Evolutionary conservation across 2,329 filamentous ascomycete genomes (phyloP).

Genomic region (Capronia coronata): DNA sequence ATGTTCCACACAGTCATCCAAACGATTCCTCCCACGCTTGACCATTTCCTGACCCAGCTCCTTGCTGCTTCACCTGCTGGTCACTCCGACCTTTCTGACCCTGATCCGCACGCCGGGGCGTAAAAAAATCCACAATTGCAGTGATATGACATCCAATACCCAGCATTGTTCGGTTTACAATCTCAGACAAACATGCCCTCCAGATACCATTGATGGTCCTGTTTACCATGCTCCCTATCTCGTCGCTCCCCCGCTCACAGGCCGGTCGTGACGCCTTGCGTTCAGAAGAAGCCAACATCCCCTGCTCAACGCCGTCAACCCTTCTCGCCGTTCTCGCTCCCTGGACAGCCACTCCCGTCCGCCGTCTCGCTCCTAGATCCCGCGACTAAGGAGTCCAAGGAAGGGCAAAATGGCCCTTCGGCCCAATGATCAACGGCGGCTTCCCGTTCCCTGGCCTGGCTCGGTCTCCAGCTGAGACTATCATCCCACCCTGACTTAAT

Average conservation of each 20-base stretch:
- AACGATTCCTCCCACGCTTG: constrained; percentile 17
- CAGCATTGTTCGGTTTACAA: neutral
- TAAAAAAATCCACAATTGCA: constrained; percentile 4
- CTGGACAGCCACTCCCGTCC: constrained; percentile 26
- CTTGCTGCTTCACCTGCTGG: constrained; percentile 21
- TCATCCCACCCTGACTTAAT: constrained; percentile 16
- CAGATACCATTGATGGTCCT: neutral
- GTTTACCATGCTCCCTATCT: neutral
- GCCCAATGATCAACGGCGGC: constrained; percentile 19
- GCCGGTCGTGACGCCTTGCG: neutral
- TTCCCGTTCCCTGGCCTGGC: constrained; percentile 20
- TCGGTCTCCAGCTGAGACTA: constrained; percentile 20
- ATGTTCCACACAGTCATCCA: constrained; percentile 8
- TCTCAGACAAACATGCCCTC: neutral
- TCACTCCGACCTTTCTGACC: neutral
- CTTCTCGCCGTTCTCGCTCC: constrained; percentile 21
- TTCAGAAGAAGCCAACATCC: neutral
- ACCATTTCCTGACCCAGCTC: constrained; percentile 22
- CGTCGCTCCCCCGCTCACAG: neutral
- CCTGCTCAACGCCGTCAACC: constrained; percentile 20
- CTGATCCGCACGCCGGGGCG: constrained; percentile 1
- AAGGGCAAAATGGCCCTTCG: constrained; percentile 18
- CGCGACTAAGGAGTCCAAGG: constrained; percentile 25
- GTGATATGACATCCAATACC: neutral
- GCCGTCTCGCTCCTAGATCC: constrained; percentile 29